Conservation (phyloP, 192 early-diverging fungal genomes). For the Backusella mclennaniae region DNA sequence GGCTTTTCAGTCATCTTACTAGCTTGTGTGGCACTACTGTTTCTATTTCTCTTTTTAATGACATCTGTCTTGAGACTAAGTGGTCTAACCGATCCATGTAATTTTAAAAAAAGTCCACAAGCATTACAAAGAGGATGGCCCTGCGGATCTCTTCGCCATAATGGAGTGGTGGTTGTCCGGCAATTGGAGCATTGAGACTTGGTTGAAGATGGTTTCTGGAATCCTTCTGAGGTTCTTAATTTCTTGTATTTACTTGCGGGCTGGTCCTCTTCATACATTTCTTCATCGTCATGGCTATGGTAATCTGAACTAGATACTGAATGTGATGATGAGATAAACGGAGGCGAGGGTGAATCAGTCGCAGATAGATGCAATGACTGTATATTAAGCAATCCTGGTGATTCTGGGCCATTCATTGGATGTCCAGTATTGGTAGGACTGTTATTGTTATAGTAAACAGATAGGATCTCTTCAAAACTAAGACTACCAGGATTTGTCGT, state of each 20-base stretch:
- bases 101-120: slow-evolving; percentile 94
- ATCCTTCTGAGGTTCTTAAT: neutral
- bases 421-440: neutral
- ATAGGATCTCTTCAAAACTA: slow-evolving; percentile 37
- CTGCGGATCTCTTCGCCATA: slow-evolving; percentile 90
- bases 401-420: neutral
- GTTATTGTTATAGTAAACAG: slow-evolving; percentile 27
- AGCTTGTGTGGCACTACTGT: neutral
- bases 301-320: slow-evolving; percentile 14
- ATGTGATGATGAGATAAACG: neutral
- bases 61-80: slow-evolving; percentile 87
- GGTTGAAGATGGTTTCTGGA: neutral
- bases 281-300: slow-evolving; percentile 4
- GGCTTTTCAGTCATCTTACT: neutral
- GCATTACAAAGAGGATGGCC: slow-evolving; percentile 96
- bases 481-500: slow-evolving; percentile 18
- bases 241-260: neutral
- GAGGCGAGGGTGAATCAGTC: slow-evolving; percentile 2
- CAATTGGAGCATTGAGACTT: slow-evolving; percentile 30
- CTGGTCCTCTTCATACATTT: neutral
- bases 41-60: slow-evolving; percentile 89
- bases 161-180: slow-evolving; percentile 72
- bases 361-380: slow-evolving; percentile 2
- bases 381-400: neutral
- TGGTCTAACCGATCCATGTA: slow-evolving; percentile 89